Evolutionary conservation across 208 protist genomes (phyloP).

Genomic region (Trypanosoma vivax): DNA sequence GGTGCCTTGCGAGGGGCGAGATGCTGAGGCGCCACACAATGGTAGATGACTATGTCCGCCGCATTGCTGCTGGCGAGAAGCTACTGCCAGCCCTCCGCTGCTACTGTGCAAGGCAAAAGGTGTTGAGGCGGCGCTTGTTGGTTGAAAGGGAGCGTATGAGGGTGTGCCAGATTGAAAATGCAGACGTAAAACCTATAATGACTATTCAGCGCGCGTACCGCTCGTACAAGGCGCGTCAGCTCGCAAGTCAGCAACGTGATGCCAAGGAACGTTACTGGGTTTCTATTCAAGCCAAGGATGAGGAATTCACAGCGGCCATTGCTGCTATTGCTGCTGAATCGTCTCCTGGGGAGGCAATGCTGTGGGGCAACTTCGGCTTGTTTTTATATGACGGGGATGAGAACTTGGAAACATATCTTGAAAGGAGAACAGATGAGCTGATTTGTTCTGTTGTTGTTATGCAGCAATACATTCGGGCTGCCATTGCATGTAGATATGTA

Average conservation of each 20-base stretch:
- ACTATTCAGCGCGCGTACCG: constrained; percentile 21
- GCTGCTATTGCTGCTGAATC: constrained; percentile 11
- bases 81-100: constrained; percentile 3
- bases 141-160: not conserved
- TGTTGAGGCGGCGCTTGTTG: not conserved
- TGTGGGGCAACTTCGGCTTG: constrained; percentile 15
- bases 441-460: constrained; percentile 3
- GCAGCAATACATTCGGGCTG: constrained; percentile 4
- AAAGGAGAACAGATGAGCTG: not conserved
- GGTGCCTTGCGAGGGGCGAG: not conserved
- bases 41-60: not conserved
- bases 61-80: not conserved
- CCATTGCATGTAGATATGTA: constrained; percentile 3
- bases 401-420: not conserved
- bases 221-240: constrained; percentile 6
- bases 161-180: not conserved
- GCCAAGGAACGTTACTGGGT: constrained; percentile 17
- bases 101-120: constrained; percentile 11
- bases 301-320: constrained; percentile 17
- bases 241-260: constrained; percentile 4
- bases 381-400: constrained; percentile 3
- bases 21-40: not conserved
- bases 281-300: constrained; percentile 17
- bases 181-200: constrained; percentile 6
- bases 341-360: not conserved